These are phyloP conservation scores for Boletales sp. DNA, from an alignment of 768 basidiomycete species.

Conservation along the genomic window DNA sequence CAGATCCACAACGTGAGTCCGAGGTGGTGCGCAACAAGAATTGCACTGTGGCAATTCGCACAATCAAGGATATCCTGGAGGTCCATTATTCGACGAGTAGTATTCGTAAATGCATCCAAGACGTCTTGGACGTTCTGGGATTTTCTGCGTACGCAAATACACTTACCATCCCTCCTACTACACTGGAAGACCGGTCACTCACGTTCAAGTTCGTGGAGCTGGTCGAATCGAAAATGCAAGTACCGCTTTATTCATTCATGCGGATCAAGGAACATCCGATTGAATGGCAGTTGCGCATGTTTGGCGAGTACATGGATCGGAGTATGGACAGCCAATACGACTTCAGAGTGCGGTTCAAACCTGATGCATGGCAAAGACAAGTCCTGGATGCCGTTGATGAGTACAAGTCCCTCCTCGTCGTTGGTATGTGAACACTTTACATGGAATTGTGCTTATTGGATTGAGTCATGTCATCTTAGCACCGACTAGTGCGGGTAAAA, in stretches of 20 bases:
- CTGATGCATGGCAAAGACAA: conserved; percentile 67
- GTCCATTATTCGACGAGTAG: conserved; percentile 28
- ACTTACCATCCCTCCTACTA: conserved; percentile 12
- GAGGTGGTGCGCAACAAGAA: conserved; percentile 41
- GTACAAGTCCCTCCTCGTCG: conserved; percentile 58
- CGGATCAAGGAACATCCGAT: conserved; percentile 51
- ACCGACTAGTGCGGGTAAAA: conserved; percentile 72
- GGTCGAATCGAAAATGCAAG: conserved; percentile 41
- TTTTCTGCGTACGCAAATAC: conserved; percentile 38
- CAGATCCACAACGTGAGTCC: conserved; percentile 37
- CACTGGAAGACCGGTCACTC: conserved; percentile 28
- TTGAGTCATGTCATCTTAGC: conserved; percentile 33
- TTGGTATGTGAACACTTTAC: conserved; percentile 39
- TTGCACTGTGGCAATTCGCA: conserved; percentile 44
- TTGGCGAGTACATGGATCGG: conserved; percentile 71
- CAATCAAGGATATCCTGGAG: conserved; percentile 44
- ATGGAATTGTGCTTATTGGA: not conserved
- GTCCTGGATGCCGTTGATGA: conserved; percentile 64
- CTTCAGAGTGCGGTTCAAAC: conserved; percentile 55
- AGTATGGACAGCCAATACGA: conserved; percentile 64
- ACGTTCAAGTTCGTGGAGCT: conserved; percentile 56
- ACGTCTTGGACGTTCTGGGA: conserved; percentile 45
- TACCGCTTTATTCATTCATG: conserved; percentile 49
- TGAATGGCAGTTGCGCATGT: conserved; percentile 64
- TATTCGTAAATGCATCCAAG: conserved; percentile 34